phyloP scores from a whole-genome alignment of 345 rosid genomes.

The Cochlearia excelsa region DNA sequence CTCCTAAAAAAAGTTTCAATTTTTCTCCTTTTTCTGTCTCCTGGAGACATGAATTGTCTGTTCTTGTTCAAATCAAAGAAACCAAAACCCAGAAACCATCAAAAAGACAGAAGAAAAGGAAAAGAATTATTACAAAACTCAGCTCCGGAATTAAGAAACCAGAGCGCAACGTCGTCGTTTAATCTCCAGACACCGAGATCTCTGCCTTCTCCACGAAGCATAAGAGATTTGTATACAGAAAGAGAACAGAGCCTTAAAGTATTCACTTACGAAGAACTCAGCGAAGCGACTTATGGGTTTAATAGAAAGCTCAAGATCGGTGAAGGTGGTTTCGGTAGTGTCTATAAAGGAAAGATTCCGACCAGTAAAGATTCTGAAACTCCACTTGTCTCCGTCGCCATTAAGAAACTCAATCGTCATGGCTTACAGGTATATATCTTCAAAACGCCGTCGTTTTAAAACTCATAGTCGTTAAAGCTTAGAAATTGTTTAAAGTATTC shows the following conservation, averaged over 20 bases:
- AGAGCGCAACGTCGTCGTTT: slow-evolving; percentile 24
- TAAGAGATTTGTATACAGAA: slow-evolving; percentile 61
- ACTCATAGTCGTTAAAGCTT: too few species aligned
- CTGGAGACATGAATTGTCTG: slow-evolving; percentile 33
- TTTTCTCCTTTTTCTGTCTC: neutral
- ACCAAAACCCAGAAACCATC: slow-evolving; percentile 27
- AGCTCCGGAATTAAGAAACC: slow-evolving; percentile 31
- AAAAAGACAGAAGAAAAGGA: slow-evolving; percentile 24
- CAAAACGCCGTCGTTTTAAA: too few species aligned
- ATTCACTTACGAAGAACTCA: slow-evolving; percentile 68
- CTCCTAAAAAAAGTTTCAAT: neutral
- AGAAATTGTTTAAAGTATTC: neutral
- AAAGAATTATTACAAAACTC: slow-evolving; percentile 22
- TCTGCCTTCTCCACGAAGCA: slow-evolving; percentile 53
- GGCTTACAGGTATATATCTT: slow-evolving; percentile 58
- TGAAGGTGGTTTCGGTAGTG: slow-evolving; percentile 87
- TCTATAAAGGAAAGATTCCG: slow-evolving; percentile 63
- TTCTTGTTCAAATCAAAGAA: slow-evolving; percentile 40
- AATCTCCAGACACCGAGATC: slow-evolving; percentile 37
- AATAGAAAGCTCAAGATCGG: slow-evolving; percentile 64
- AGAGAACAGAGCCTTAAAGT: slow-evolving; percentile 63
- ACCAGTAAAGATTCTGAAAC: slow-evolving; percentile 45
- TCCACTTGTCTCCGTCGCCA: slow-evolving; percentile 50
- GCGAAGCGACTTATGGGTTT: slow-evolving; percentile 63
- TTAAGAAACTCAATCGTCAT: slow-evolving; percentile 69